These are phyloP conservation scores for Penicillium parvum DNA, from an alignment of 495 filamentous ascomycete species.

Conservation along the genomic window DNA sequence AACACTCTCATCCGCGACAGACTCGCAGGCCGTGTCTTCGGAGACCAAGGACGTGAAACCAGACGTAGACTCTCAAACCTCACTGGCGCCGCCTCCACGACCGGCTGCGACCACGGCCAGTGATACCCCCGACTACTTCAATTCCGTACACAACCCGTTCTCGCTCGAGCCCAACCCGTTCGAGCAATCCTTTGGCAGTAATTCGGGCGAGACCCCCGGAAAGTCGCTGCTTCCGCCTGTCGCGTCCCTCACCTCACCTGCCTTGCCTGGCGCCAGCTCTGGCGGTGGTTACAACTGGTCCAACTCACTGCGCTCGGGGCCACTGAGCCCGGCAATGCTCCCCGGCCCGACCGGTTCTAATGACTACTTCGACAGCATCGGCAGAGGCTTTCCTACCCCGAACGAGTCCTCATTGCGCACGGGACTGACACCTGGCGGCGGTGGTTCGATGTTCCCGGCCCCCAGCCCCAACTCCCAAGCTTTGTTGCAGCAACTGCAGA, in stretches of 20 bases:
- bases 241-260: conserved; percentile 86
- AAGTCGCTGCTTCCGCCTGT: conserved; percentile 88
- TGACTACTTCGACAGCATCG: conserved; percentile 78
- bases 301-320: conserved; percentile 84
- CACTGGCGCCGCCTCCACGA: conserved; percentile 75
- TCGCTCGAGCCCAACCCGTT: conserved; percentile 93
- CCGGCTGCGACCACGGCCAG: conserved; percentile 53
- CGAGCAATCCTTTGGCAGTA: conserved; percentile 77
- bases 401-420: conserved; percentile 94
- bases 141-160: conserved; percentile 57
- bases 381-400: conserved; percentile 87
- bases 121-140: conserved; percentile 77
- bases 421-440: conserved; percentile 89
- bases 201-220: conserved; percentile 73
- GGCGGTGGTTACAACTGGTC: conserved; percentile 71
- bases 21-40: conserved; percentile 40
- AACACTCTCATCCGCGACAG: conserved; percentile 27
- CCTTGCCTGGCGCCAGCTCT: conserved; percentile 64
- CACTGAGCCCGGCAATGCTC: conserved; percentile 96
- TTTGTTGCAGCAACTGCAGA: conserved; percentile 71
- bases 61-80: conserved; percentile 40
- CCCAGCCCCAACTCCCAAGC: conserved; percentile 84
- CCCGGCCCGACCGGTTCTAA: conserved; percentile 72
- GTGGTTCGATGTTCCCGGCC: conserved; percentile 95
- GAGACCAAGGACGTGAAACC: conserved; percentile 41